A percentile compares a stretch with the other conserved stretches of the same genome.
Evolutionary conservation across 371 early-diverging fungal genomes (phyloP).

Genomic region (Mucor sp.): DNA sequence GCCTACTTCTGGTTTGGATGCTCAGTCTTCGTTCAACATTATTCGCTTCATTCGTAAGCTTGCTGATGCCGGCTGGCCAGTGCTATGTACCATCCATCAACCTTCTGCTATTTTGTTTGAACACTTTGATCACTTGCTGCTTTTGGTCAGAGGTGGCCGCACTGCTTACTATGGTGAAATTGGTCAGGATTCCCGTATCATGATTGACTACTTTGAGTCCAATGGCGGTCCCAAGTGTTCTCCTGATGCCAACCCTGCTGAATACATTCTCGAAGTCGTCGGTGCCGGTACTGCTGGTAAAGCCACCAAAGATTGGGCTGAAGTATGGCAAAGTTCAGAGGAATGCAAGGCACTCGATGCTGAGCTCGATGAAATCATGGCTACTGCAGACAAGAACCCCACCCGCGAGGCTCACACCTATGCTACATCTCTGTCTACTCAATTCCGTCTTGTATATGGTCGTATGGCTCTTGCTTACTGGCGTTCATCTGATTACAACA

Average conservation of each 20-base stretch:
- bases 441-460: constrained; percentile 41
- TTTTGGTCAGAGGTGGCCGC: constrained; percentile 70
- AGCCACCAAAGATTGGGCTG: constrained; percentile 50
- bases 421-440: constrained; percentile 30
- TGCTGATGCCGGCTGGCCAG: constrained; percentile 61
- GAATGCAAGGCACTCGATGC: constrained; percentile 23
- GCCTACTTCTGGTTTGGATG: constrained; percentile 74
- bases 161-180: constrained; percentile 63
- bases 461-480: constrained; percentile 59
- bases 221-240: constrained; percentile 53
- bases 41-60: constrained; percentile 62
- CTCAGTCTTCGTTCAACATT: constrained; percentile 67
- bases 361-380: constrained; percentile 21
- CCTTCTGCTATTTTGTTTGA: constrained; percentile 62
- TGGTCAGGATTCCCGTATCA: constrained; percentile 47
- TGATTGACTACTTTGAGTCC: constrained; percentile 58
- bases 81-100: constrained; percentile 66
- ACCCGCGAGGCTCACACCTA: constrained; percentile 19
- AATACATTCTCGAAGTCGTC: constrained; percentile 44
- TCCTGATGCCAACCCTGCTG: constrained; percentile 47
- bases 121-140: constrained; percentile 61
- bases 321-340: constrained; percentile 43
- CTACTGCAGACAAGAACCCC: constrained; percentile 1
- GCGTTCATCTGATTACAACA: constrained; percentile 60
- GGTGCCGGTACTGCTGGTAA: constrained; percentile 49